Conservation (phyloP, 306 rosid genomes). For the Acacia melanoxylon region DNA sequence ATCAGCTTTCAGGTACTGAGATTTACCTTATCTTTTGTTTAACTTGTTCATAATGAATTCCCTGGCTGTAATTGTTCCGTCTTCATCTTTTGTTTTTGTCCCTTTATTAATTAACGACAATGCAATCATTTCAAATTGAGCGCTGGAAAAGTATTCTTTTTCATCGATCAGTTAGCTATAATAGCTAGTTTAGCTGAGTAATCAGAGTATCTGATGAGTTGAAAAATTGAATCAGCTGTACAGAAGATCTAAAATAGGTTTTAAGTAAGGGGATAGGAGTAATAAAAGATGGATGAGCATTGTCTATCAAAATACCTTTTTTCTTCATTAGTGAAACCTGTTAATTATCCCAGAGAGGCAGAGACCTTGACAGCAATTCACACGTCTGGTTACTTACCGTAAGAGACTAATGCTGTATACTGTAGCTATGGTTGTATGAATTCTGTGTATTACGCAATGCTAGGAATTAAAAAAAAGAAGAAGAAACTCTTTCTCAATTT, state of each 20-base stretch:
- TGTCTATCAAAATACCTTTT: neutral
- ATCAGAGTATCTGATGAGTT: neutral
- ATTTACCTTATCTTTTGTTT: neutral
- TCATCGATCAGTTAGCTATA: neutral
- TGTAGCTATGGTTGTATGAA: neutral
- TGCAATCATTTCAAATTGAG: neutral
- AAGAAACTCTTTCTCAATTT: neutral
- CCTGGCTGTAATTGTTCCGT: neutral
- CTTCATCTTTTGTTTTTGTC: neutral
- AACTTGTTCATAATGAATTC: conserved; percentile 6
- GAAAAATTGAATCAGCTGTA: neutral
- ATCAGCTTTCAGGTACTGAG: conserved; percentile 60
- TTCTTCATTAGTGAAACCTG: neutral
- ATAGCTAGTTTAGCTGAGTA: neutral
- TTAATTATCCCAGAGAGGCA: neutral
- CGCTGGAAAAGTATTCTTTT: neutral
- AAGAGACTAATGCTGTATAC: neutral
- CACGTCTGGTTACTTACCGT: too few relatives aligned
- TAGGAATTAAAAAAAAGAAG: too few relatives aligned
- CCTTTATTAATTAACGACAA: neutral
- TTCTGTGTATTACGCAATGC: neutral
- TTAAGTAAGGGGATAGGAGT: neutral
- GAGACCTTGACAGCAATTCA: neutral
- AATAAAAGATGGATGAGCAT: neutral
- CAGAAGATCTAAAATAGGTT: neutral